These are phyloP conservation scores for Ulota crispa DNA, from an alignment of 225 moss, liverwort and hornwort genomes.

Conservation along the genomic window DNA sequence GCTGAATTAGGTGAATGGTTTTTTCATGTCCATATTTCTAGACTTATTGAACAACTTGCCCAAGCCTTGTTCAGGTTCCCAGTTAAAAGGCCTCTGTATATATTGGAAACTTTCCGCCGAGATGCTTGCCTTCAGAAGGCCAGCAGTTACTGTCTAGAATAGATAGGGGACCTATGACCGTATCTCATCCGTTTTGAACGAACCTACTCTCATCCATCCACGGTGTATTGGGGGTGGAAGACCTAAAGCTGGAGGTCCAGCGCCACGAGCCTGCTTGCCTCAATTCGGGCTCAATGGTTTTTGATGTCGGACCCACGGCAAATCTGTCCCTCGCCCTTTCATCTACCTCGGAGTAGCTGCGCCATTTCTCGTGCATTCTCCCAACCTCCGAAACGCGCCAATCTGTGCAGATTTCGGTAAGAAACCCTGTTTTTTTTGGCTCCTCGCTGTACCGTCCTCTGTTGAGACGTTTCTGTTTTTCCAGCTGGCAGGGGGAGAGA, in stretches of 20 bases:
- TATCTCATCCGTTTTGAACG: constrained; percentile 12
- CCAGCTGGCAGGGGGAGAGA: constrained; percentile 32
- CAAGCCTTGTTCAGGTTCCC: background rate
- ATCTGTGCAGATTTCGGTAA: constrained; percentile 35
- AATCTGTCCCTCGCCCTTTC: constrained; percentile 6
- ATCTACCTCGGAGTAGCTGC: constrained; percentile 10
- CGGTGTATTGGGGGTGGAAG: constrained; percentile 7
- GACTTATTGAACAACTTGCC: background rate
- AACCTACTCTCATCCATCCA: constrained; percentile 26
- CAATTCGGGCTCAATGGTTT: background rate
- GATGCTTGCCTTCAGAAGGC: background rate
- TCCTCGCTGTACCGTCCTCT: constrained; percentile 10
- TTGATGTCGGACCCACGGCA: constrained; percentile 18
- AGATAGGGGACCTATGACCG: constrained; percentile 20
- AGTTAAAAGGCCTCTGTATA: background rate
- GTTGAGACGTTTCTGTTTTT: constrained; percentile 13
- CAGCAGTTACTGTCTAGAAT: constrained; percentile 15
- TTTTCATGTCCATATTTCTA: background rate
- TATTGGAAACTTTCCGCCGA: background rate
- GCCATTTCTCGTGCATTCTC: background rate
- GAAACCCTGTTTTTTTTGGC: background rate
- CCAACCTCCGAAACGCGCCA: constrained; percentile 25
- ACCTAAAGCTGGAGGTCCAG: constrained; percentile 34
- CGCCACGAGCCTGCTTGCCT: constrained; percentile 12
- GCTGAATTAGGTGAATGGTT: background rate